These are phyloP conservation scores for Myriangium duriaei DNA, from an alignment of 2,329 filamentous ascomycete species.

Conservation along the genomic window DNA sequence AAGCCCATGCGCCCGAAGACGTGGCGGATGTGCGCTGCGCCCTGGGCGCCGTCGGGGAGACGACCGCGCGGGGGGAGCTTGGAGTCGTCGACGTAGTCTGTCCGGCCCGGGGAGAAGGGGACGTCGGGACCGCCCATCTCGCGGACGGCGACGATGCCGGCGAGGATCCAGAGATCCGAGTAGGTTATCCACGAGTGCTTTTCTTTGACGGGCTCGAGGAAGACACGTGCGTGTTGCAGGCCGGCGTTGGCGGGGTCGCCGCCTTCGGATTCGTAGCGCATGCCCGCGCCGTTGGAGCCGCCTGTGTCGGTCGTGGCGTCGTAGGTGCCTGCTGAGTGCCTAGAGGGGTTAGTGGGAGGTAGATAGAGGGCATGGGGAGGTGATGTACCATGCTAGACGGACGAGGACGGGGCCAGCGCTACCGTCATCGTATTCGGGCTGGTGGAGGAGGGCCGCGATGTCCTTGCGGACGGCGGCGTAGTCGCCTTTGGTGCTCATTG, in stretches of 20 bases:
- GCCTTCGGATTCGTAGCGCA: conserved; percentile 53
- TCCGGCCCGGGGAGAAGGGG: conserved; percentile 45
- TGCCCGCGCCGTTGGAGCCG: conserved; percentile 52
- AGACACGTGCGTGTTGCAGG: conserved; percentile 49
- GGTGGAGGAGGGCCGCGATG: conserved; percentile 17
- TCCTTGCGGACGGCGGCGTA: conserved; percentile 15
- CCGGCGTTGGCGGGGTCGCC: conserved; percentile 54
- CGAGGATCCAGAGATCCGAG: conserved; percentile 53
- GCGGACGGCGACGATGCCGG: conserved; percentile 45
- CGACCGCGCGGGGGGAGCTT: conserved; percentile 47
- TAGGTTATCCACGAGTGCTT: conserved; percentile 53
- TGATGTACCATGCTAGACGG: conserved; percentile 46
- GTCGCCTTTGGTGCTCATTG: conserved; percentile 14
- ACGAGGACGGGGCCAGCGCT: conserved; percentile 52
- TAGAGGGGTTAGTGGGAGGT: conserved; percentile 15
- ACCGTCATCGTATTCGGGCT: conserved; percentile 54
- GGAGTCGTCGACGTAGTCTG: conserved; percentile 49
- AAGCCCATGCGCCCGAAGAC: conserved; percentile 51
- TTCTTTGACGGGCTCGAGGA: conserved; percentile 50
- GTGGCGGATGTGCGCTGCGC: conserved; percentile 41
- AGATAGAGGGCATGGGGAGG: not conserved
- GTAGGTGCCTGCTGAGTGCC: conserved; percentile 54
- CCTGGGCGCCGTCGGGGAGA: conserved; percentile 42
- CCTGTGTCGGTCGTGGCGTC: conserved; percentile 47
- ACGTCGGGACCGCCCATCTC: conserved; percentile 49